Evolutionary conservation across 257 asterid genomes (phyloP).

Genomic region (Nicotiana tabacum): DNA sequence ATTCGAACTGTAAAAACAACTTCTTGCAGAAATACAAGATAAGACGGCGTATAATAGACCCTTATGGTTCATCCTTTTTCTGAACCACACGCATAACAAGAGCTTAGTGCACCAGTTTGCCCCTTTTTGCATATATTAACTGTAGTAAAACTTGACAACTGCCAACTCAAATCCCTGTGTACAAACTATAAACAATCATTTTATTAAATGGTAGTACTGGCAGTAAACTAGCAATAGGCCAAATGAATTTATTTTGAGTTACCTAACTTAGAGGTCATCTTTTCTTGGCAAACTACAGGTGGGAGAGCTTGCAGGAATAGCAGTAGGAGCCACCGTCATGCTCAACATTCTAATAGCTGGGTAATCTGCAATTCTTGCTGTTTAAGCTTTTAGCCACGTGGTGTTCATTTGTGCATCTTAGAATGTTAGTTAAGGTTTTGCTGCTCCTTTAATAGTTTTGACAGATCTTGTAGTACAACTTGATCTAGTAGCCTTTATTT

Average conservation of each 20-base stretch:
- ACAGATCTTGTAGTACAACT: background rate
- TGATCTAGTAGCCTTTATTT: background rate
- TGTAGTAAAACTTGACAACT: no score
- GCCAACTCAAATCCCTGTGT: no score
- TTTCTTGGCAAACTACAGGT: constrained; percentile 34
- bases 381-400: background rate
- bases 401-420: background rate
- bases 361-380: constrained; percentile 24
- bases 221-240: background rate
- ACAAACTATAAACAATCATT: background rate
- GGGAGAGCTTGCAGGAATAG: constrained; percentile 88
- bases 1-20: accelerated
- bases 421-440: background rate
- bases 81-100: no score
- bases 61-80: no score
- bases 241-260: no score
- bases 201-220: background rate
- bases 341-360: constrained; percentile 83
- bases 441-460: background rate
- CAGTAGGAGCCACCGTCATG: constrained; percentile 93
- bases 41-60: no score
- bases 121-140: no score
- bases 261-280: background rate
- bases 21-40: no score
- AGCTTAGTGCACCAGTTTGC: no score